Evolutionary conservation across 345 rosid species (phyloP).

Genomic region (Lagerstroemia speciosa): DNA sequence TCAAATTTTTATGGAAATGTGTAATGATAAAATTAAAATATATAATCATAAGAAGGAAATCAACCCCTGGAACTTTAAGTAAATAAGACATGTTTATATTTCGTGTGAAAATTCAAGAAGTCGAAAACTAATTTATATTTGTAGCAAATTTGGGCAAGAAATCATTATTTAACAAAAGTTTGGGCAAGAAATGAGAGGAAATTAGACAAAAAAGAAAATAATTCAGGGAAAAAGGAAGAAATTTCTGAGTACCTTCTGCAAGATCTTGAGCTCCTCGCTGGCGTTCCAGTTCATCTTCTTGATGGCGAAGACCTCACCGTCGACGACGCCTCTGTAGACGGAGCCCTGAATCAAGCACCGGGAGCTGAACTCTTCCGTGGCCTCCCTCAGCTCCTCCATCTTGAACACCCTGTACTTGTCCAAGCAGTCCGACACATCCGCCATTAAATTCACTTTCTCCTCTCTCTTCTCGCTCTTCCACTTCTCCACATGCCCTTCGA

Average conservation of each 20-base stretch:
- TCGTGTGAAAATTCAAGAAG: too few species aligned
- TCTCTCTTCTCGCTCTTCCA: slow-evolving; percentile 13
- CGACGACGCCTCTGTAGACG: slow-evolving; percentile 46
- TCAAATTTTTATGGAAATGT: too few species aligned
- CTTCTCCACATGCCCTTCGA: slow-evolving; percentile 20
- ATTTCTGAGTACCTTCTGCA: slow-evolving; percentile 46
- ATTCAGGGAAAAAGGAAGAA: too few species aligned
- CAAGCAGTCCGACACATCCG: slow-evolving; percentile 65
- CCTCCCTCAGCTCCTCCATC: slow-evolving; percentile 49
- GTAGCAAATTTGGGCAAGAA: too few species aligned
- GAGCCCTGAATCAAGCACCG: slow-evolving; percentile 56
- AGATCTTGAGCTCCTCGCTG: slow-evolving; percentile 59
- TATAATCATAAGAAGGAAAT: too few species aligned
- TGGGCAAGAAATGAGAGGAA: not conserved
- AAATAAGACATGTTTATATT: too few species aligned
- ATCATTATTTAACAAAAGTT: too few species aligned
- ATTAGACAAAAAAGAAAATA: not conserved
- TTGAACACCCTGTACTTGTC: slow-evolving; percentile 58
- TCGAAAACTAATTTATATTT: too few species aligned
- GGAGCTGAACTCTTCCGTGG: slow-evolving; percentile 41
- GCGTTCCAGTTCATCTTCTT: slow-evolving; percentile 78
- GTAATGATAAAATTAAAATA: too few species aligned
- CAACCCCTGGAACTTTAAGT: too few species aligned
- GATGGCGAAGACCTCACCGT: slow-evolving; percentile 49
- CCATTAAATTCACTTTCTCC: slow-evolving; percentile 41